These are phyloP conservation scores for Cocos nucifera DNA, from an alignment of 176 grass and related monocot genomes.

Conservation along the genomic window DNA sequence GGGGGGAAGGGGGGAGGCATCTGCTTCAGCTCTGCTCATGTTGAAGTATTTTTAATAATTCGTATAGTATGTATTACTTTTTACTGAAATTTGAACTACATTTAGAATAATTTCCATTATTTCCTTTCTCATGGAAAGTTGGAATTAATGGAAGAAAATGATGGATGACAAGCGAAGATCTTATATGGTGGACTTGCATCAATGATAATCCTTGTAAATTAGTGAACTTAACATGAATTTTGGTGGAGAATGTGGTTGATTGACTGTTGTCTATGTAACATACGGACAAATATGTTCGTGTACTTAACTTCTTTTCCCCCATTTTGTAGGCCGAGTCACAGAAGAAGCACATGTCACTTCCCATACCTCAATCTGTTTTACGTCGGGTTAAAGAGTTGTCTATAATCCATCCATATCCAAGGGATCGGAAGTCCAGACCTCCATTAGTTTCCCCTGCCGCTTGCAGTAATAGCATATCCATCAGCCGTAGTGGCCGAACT, in stretches of 20 bases:
- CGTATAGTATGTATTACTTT: too few relatives aligned
- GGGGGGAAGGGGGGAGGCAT: too few relatives aligned
- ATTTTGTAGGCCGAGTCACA: slow-evolving; percentile 1
- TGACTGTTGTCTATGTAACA: background rate
- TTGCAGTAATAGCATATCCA: background rate
- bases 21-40: too few relatives aligned
- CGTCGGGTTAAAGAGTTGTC: slow-evolving; percentile 20
- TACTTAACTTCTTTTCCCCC: background rate
- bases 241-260: background rate
- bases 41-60: too few relatives aligned
- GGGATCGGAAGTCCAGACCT: background rate
- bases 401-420: slow-evolving; percentile 12
- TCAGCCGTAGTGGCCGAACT: background rate
- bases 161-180: too few relatives aligned
- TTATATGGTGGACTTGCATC: too few relatives aligned
- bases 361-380: slow-evolving; percentile 14
- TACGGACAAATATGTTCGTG: background rate
- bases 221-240: too few relatives aligned
- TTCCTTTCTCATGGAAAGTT: too few relatives aligned
- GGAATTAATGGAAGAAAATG: too few relatives aligned
- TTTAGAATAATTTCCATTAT: too few relatives aligned
- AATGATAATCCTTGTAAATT: too few relatives aligned
- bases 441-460: background rate
- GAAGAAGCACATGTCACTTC: background rate
- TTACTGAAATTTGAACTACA: too few relatives aligned